Conservation (phyloP, 179 eudicot genomes). For the Beta macrorhiza region DNA sequence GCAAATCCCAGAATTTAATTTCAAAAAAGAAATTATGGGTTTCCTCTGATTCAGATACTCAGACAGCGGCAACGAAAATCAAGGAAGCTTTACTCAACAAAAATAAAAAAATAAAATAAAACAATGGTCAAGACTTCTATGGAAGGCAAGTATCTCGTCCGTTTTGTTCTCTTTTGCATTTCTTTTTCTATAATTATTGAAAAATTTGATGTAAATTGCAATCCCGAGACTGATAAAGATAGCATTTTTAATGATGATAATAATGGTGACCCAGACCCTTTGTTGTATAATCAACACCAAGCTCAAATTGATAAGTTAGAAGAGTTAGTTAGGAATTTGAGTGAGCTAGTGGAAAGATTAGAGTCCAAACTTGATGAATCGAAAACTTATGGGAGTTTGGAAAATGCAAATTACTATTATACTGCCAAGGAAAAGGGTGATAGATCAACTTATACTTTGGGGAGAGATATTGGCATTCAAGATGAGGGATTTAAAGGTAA, state of each 20-base stretch:
- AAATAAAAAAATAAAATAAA: neutral
- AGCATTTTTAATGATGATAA: neutral
- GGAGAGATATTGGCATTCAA: conserved; percentile 17
- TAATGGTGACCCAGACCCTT: neutral
- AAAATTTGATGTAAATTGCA: conserved; percentile 23
- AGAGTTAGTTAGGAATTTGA: conserved; percentile 60
- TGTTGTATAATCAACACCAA: conserved; percentile 36
- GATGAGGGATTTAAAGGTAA: conserved; percentile 25
- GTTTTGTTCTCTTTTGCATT: conserved; percentile 27
- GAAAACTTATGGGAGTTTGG: conserved; percentile 10
- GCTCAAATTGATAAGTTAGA: conserved; percentile 71
- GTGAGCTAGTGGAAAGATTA: conserved; percentile 60
- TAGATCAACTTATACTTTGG: conserved; percentile 16
- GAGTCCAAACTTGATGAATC: conserved; percentile 43
- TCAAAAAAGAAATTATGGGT: neutral
- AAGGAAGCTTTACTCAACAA: neutral
- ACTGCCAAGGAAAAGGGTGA: conserved; percentile 28
- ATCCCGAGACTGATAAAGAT: conserved; percentile 19
- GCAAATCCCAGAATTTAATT: neutral
- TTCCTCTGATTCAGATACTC: neutral
- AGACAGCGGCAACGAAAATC: neutral
- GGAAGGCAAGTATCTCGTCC: conserved; percentile 53
- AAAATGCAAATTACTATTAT: conserved; percentile 13
- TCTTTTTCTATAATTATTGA: conserved; percentile 2
- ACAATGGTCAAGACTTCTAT: conserved; percentile 16